Evolutionary conservation across 225 moss, liverwort and hornwort genomes (phyloP).

Genomic region (Neckera pumila): DNA sequence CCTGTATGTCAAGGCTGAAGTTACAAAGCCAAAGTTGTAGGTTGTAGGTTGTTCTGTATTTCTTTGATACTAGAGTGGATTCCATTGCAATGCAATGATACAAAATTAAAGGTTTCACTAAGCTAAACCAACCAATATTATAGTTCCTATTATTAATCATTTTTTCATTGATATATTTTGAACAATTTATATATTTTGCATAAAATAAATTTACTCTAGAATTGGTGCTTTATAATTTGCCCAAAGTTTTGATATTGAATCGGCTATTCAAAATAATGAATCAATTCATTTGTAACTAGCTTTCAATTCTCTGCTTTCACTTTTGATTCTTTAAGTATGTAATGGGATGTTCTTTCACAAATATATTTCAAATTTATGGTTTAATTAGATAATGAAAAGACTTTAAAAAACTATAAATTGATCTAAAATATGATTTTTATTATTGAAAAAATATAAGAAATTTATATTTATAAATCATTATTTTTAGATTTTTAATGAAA

Average conservation of each 20-base stretch:
- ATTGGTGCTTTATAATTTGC: neutral
- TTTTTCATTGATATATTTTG: neutral
- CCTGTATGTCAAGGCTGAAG: accelerated
- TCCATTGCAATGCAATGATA: neutral
- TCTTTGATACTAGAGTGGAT: neutral
- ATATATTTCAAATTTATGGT: neutral
- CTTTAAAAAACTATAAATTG: too few relatives aligned
- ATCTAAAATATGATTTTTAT: too few relatives aligned
- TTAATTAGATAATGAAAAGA: too few relatives aligned
- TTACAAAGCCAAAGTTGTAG: accelerated
- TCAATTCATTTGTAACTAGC: neutral
- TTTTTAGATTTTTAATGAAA: neutral
- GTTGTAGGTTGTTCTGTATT: too few relatives aligned
- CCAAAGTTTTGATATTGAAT: neutral
- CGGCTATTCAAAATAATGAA: neutral
- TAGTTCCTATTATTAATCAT: too few relatives aligned
- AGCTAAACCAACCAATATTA: accelerated
- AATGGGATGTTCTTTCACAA: neutral
- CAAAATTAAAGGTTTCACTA: too few relatives aligned
- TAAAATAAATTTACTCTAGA: neutral
- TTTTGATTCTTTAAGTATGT: too few relatives aligned
- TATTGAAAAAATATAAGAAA: accelerated
- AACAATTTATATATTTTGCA: accelerated
- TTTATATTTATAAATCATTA: neutral
- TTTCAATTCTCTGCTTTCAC: too few relatives aligned